phyloP scores from a whole-genome alignment of 495 filamentous ascomycete species.

The Tuber brumale region DNA sequence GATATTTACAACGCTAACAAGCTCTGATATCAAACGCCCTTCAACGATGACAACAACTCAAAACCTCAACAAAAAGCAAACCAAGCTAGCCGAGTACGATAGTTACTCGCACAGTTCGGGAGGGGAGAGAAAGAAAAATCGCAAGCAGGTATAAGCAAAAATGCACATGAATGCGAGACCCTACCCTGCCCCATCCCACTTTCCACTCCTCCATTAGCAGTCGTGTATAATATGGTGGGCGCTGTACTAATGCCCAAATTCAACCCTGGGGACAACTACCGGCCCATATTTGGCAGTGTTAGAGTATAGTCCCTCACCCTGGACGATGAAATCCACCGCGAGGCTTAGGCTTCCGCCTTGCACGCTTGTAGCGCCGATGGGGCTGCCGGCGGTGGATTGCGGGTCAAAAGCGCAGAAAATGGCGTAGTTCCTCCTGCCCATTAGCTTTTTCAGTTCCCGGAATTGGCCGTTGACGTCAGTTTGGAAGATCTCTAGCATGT shows the following conservation, averaged over 20 bases:
- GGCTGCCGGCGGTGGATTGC: slow-evolving; percentile 57
- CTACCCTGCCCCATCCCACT: slow-evolving; percentile 42
- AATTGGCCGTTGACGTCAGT: slow-evolving; percentile 72
- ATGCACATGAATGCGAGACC: slow-evolving; percentile 6
- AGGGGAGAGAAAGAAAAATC: slow-evolving; percentile 9
- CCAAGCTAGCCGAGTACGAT: neutral
- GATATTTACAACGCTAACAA: neutral
- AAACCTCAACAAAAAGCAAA: neutral
- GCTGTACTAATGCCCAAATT: slow-evolving; percentile 55
- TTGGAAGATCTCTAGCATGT: slow-evolving; percentile 99
- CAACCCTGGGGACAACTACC: slow-evolving; percentile 87
- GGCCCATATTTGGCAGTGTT: slow-evolving; percentile 91
- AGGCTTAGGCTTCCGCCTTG: slow-evolving; percentile 69
- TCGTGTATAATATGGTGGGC: neutral
- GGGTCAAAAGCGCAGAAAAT: slow-evolving; percentile 91
- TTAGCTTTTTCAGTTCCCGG: slow-evolving; percentile 79
- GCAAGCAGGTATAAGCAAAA: slow-evolving; percentile 9
- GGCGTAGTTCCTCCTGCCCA: slow-evolving; percentile 90
- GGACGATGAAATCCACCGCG: slow-evolving; percentile 94
- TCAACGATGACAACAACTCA: neutral
- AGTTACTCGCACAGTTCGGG: neutral
- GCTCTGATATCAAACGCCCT: slow-evolving; percentile 4
- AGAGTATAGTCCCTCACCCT: slow-evolving; percentile 73
- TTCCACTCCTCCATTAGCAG: slow-evolving; percentile 34
- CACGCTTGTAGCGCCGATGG: slow-evolving; percentile 44